Percentiles rank a stretch among this genome's conserved stretches.
Conservation (phyloP, 1,284 basidiomycete genomes). For the Cryptococcus wingfieldii region DNA sequence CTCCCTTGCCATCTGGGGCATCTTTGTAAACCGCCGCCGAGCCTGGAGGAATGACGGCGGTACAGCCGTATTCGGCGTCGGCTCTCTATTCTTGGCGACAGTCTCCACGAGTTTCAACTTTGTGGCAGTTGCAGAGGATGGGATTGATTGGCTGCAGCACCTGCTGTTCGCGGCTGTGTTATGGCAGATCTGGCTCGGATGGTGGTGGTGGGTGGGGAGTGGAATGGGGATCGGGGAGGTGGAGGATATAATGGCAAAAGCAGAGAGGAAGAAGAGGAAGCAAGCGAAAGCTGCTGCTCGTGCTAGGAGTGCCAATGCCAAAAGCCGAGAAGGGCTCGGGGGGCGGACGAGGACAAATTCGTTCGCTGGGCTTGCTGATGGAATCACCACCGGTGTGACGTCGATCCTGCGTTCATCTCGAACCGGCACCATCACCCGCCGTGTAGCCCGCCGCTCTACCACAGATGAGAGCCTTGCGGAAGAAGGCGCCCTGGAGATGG, state of each 20-base stretch:
- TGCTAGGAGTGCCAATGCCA: slow-evolving; percentile 10
- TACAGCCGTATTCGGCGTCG: slow-evolving; percentile 86
- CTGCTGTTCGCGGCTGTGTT: slow-evolving; percentile 81
- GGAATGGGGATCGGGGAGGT: slow-evolving; percentile 62
- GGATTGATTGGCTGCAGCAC: slow-evolving; percentile 78
- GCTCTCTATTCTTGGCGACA: slow-evolving; percentile 71
- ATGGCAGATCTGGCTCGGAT: slow-evolving; percentile 79
- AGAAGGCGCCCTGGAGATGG: slow-evolving; percentile 16
- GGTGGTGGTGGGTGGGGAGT: slow-evolving; percentile 98
- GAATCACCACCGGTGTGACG: slow-evolving; percentile 24
- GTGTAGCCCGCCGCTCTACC: not conserved
- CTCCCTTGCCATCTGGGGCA: slow-evolving; percentile 88
- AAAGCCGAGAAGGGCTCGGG: not conserved
- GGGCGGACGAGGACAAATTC: slow-evolving; percentile 13
- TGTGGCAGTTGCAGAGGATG: slow-evolving; percentile 74
- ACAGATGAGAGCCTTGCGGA: slow-evolving; percentile 12
- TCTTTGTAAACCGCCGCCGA: slow-evolving; percentile 78
- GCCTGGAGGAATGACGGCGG: slow-evolving; percentile 96
- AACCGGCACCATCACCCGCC: slow-evolving; percentile 14
- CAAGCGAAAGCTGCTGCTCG: slow-evolving; percentile 24
- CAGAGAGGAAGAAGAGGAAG: slow-evolving; percentile 40
- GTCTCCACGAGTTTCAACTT: slow-evolving; percentile 79
- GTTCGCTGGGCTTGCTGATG: slow-evolving; percentile 18
- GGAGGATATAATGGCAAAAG: slow-evolving; percentile 48
- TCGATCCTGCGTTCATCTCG: slow-evolving; percentile 21